These are phyloP conservation scores for Steccherinum ochraceum DNA, from an alignment of 768 basidiomycete genomes.

Conservation along the genomic window DNA sequence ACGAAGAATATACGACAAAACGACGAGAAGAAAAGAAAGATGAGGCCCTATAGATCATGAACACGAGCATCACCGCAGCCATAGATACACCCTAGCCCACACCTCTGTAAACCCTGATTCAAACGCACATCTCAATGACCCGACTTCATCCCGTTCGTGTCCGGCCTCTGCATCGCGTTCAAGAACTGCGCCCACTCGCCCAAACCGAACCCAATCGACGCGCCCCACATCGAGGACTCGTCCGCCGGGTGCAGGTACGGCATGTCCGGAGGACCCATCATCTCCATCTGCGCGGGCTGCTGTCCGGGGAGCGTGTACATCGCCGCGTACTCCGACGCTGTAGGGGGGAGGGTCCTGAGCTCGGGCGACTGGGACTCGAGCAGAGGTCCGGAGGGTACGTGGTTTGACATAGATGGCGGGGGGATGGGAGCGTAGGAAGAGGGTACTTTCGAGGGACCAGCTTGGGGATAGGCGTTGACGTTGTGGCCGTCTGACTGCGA, in stretches of 20 bases:
- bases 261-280: constrained; percentile 3
- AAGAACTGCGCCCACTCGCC: constrained; percentile 67
- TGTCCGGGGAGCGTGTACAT: background rate
- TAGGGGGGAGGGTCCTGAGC: background rate
- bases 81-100: no score
- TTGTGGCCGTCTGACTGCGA: constrained; percentile 2
- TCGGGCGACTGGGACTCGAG: background rate
- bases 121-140: background rate
- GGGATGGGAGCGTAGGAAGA: background rate
- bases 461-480: background rate
- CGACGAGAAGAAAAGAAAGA: no score
- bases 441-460: background rate
- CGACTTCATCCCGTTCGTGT: background rate
- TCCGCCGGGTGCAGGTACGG: constrained; percentile 44
- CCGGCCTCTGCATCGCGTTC: constrained; percentile 53
- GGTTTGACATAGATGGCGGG: constrained; percentile 1
- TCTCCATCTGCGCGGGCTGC: background rate
- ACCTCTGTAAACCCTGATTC: background rate
- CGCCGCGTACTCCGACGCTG: background rate
- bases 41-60: no score
- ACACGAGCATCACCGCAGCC: no score
- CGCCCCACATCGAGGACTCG: constrained; percentile 67
- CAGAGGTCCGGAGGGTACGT: background rate
- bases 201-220: constrained; percentile 67
- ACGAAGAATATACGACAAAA: no score